Evolutionary conservation across 768 basidiomycete species (phyloP), one percentile per base, ranked within the genome.

Genomic region (Galerina marginata): DNA sequence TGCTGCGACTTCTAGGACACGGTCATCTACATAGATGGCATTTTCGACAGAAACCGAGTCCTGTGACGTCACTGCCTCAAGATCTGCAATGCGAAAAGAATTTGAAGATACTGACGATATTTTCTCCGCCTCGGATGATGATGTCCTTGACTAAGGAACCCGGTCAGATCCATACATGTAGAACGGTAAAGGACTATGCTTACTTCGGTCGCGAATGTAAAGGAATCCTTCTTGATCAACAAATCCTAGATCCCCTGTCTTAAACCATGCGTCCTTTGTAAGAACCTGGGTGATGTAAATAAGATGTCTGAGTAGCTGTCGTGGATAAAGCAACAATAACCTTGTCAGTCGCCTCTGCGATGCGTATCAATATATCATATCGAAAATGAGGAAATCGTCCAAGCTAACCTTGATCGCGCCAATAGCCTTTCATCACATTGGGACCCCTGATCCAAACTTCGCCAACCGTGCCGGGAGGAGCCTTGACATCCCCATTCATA

Each of bases 91-190:
- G 38, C 25, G 37, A 20, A 12, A 53, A 16, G 20, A 45, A n/a
- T 10, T 14, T 51, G 53, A 10, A 16, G 11, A 15, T 2, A 72
- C 85, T 67, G 56, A 85, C 86, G 53, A 88, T 84, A 63, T 87
- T 87, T 72, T 88, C 86, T 45, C 86, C 86, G 33, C 86, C 86
- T 33, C 85, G 78, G 58, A 87, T 85, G 47, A 88, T 88, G 54
- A 88, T 79, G 64, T 88, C 86, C 70, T 88, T 87, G 16, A 85
- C 86, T 84, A 43, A 47, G 5, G 16, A 48, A 16, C 20, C 46
- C 64, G 12, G 63, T 54, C 52, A 37, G 39, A 52, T n/a, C 47
- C 23, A 23, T 9, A 33, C 29, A 33, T 23, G 44, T 25, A 48
- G 16, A 23, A 33, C 44, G 12, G 46, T 9, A 47, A 5, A 50